Evolutionary conservation across 2,329 filamentous ascomycete species (phyloP).

Genomic region (Xylariaceae sp.): DNA sequence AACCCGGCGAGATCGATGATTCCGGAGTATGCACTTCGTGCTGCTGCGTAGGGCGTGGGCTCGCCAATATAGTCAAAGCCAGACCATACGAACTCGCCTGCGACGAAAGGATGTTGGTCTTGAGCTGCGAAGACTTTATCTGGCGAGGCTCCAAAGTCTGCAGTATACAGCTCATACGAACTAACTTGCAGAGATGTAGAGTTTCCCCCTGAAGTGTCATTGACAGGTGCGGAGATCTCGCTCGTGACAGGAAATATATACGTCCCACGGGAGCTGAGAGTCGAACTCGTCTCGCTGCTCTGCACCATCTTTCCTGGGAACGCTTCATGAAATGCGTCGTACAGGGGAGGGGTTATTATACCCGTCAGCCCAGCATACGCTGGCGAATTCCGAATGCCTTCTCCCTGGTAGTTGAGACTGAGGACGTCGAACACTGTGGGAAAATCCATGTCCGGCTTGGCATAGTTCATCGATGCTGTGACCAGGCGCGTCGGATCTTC

Average conservation of each 20-base stretch:
- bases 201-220: conserved; percentile 38
- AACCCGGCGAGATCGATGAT: conserved; percentile 56
- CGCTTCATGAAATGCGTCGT: conserved; percentile 35
- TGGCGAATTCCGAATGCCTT: conserved; percentile 32
- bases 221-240: conserved; percentile 36
- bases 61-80: conserved; percentile 49
- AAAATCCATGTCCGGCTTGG: conserved; percentile 38
- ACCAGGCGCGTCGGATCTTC: conserved; percentile 46
- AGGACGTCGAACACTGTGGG: conserved; percentile 42
- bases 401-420: conserved; percentile 53
- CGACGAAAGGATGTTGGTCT: conserved; percentile 46
- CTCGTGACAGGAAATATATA: conserved; percentile 49
- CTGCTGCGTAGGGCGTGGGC: conserved; percentile 44
- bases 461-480: conserved; percentile 46
- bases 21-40: conserved; percentile 51
- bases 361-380: conserved; percentile 9
- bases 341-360: conserved; percentile 4
- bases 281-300: conserved; percentile 40
- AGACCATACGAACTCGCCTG: conserved; percentile 51
- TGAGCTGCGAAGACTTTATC: conserved; percentile 51
- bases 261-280: conserved; percentile 46
- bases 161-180: conserved; percentile 49
- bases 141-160: conserved; percentile 43
- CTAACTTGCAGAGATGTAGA: conserved; percentile 36
- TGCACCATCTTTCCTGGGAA: conserved; percentile 46